phyloP scores from a whole-genome alignment of 2,329 filamentous ascomycete species.

The Aureobasidium sp. region DNA sequence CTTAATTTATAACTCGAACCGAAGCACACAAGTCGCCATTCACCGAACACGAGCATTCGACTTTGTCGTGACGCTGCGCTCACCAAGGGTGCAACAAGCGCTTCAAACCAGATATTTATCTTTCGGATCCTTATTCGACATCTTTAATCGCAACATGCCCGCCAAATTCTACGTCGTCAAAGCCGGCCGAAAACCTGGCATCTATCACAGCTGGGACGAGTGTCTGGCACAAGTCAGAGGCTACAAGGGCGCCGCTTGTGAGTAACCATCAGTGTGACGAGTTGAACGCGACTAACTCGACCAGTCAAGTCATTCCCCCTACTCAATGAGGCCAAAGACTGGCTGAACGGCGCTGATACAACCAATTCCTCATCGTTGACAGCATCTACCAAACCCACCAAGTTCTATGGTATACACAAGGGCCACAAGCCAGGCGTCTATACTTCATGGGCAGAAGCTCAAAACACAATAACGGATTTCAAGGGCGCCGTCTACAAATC shows the following conservation, averaged over 20 bases:
- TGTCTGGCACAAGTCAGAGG: slow-evolving; percentile 55
- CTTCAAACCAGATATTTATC: neutral
- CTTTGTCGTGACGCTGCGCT: neutral
- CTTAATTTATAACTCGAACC: neutral
- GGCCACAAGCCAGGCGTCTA: slow-evolving; percentile 55
- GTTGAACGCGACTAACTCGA: neutral
- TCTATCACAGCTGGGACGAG: slow-evolving; percentile 57
- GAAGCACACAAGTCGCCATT: neutral
- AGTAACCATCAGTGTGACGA: slow-evolving; percentile 15
- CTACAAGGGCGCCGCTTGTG: slow-evolving; percentile 41
- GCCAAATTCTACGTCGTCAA: slow-evolving; percentile 58
- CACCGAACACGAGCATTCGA: neutral
- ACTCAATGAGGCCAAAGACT: slow-evolving; percentile 68
- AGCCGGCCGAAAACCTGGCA: slow-evolving; percentile 50
- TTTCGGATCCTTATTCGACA: neutral
- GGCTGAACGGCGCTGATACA: slow-evolving; percentile 49
- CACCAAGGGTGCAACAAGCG: neutral
- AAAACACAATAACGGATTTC: slow-evolving; percentile 65
- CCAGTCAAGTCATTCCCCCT: slow-evolving; percentile 73
- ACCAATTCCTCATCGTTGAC: slow-evolving; percentile 27
- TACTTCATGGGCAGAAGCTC: slow-evolving; percentile 59
- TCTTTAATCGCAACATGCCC: slow-evolving; percentile 36
- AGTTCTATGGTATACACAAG: slow-evolving; percentile 53
- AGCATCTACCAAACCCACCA: slow-evolving; percentile 28
- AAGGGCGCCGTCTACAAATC: slow-evolving; percentile 52